Conservation (phyloP, 441 rosid species). For the Populus hybrid region DNA sequence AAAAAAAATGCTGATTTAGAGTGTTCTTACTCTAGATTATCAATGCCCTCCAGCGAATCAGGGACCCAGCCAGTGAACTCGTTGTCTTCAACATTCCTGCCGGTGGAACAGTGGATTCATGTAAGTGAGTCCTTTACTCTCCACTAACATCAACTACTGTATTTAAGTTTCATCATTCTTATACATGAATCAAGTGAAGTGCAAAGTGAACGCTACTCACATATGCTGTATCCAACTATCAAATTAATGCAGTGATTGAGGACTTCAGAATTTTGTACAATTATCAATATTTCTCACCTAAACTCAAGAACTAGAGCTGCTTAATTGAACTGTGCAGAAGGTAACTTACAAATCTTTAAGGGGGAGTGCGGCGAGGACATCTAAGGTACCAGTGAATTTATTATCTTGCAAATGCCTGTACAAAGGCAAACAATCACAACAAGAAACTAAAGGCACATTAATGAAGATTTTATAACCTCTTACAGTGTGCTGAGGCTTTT, state of each 20-base stretch:
- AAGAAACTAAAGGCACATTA: slow-evolving; percentile 1
- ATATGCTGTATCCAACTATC: not conserved
- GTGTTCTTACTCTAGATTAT: slow-evolving; percentile 59
- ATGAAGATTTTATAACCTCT: slow-evolving; percentile 20
- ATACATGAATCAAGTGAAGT: not conserved
- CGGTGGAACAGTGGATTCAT: slow-evolving; percentile 7
- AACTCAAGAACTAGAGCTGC: not conserved
- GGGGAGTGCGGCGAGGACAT: slow-evolving; percentile 66
- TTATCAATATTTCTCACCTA: not conserved
- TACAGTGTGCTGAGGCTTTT: slow-evolving; percentile 59
- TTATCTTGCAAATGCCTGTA: slow-evolving; percentile 74
- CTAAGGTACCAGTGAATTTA: slow-evolving; percentile 63
- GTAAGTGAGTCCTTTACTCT: slow-evolving; percentile 1
- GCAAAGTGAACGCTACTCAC: not conserved
- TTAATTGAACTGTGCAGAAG: slow-evolving; percentile 1
- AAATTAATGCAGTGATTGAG: not conserved
- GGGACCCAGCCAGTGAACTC: slow-evolving; percentile 94
- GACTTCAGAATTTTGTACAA: not conserved
- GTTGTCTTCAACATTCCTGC: slow-evolving; percentile 79
- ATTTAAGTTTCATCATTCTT: not conserved
- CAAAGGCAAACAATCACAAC: slow-evolving; percentile 10
- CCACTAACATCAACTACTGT: not conserved
- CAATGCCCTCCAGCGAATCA: slow-evolving; percentile 52
- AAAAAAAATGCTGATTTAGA: slow-evolving; percentile 1
- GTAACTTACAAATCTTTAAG: slow-evolving; percentile 69